Percentiles rank a stretch among this genome's conserved stretches.
phyloP scores from a whole-genome alignment of 2,329 filamentous ascomycete genomes.

The Tolypocladium endophyticum region DNA sequence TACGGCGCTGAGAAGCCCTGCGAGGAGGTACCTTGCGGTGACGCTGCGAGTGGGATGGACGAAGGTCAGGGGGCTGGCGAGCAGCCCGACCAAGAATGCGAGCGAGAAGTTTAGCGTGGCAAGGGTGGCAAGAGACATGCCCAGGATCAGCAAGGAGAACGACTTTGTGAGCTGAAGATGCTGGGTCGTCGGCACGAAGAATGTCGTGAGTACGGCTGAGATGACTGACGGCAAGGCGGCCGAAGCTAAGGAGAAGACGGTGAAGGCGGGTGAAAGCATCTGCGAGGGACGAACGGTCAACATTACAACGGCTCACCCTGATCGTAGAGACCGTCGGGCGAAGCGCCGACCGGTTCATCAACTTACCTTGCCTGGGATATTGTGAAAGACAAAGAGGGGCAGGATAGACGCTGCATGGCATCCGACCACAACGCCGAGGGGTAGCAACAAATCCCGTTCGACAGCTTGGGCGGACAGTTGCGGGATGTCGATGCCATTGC shows the following conservation, averaged over 20 bases:
- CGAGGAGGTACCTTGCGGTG: constrained; percentile 29
- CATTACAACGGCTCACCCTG: not conserved
- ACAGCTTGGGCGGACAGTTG: constrained; percentile 14
- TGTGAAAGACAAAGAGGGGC: constrained; percentile 82
- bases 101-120: constrained; percentile 95
- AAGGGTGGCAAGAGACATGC: constrained; percentile 83
- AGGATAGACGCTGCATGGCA: constrained; percentile 69
- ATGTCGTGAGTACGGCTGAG: constrained; percentile 40
- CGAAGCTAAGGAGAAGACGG: constrained; percentile 44
- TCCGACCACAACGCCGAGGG: constrained; percentile 60
- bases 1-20: constrained; percentile 45
- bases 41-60: constrained; percentile 36
- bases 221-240: constrained; percentile 45
- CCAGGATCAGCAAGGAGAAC: constrained; percentile 84
- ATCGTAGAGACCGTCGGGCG: not conserved
- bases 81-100: constrained; percentile 71
- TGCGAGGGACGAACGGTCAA: constrained; percentile 17
- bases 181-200: constrained; percentile 48
- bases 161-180: constrained; percentile 75
- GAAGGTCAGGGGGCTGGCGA: constrained; percentile 73
- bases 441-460: constrained; percentile 60
- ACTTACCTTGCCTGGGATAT: constrained; percentile 54
- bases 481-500: constrained; percentile 19
- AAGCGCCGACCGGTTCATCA: not conserved
- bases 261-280: constrained; percentile 51